These are phyloP conservation scores for Kluyveromyces dobzhanskii DNA, from an alignment of 805 yeast genomes.

Conservation along the genomic window DNA sequence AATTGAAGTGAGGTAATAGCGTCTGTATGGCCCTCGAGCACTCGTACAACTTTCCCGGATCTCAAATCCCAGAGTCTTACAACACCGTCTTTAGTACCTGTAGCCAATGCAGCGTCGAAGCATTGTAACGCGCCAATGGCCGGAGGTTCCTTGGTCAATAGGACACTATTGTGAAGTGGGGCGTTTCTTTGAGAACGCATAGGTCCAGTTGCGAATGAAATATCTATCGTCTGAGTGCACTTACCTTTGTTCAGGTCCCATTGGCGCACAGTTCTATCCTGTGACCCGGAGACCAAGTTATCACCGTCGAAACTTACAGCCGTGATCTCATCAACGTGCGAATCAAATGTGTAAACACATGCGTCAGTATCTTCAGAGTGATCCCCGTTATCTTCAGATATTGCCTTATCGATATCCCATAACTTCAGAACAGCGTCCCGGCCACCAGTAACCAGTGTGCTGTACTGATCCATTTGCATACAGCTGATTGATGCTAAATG, in stretches of 20 bases:
- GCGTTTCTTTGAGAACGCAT: conserved; percentile 3
- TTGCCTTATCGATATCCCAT: conserved; percentile 42
- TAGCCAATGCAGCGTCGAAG: conserved; percentile 67
- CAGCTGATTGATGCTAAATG: conserved; percentile 53
- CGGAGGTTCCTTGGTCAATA: conserved; percentile 22
- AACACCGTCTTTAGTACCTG: conserved; percentile 70
- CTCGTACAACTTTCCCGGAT: conserved; percentile 55
- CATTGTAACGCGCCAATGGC: conserved; percentile 63
- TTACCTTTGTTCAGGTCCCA: conserved; percentile 66
- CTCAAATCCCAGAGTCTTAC: conserved; percentile 73
- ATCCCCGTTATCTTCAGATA: conserved; percentile 13
- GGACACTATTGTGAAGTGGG: conserved; percentile 7
- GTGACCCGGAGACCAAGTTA: conserved; percentile 59
- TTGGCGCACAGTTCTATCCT: conserved; percentile 63
- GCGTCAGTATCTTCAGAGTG: conserved; percentile 20
- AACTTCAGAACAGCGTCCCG: conserved; percentile 53
- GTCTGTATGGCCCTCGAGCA: conserved; percentile 59
- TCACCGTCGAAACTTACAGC: conserved; percentile 47
- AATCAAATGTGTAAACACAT: conserved; percentile 44
- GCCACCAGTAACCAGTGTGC: conserved; percentile 43
- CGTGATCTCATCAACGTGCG: conserved; percentile 61
- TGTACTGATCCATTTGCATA: conserved; percentile 48
- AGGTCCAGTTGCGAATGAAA: conserved; percentile 25
- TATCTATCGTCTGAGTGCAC: conserved; percentile 63
- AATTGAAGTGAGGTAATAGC: conserved; percentile 62